Conservation (phyloP, 2,329 filamentous ascomycete species). For the Botrytis cinerea region DNA sequence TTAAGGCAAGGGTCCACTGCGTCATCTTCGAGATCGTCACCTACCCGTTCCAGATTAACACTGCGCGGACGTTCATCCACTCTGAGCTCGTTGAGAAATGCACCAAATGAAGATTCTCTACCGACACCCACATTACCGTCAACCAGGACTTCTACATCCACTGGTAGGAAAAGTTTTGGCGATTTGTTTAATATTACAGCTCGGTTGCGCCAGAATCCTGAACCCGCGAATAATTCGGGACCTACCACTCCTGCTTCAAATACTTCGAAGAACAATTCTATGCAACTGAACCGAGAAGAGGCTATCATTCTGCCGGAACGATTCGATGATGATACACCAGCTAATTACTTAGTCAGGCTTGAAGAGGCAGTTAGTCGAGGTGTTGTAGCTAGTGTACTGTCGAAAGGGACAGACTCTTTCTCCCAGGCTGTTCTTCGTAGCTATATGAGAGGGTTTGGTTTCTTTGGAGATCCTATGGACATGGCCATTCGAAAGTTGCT, state of each 20-base stretch:
- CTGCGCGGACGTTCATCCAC: slow-evolving; percentile 83
- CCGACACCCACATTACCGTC: slow-evolving; percentile 60
- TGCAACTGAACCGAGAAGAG: slow-evolving; percentile 71
- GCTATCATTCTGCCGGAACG: slow-evolving; percentile 72
- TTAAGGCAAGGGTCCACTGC: slow-evolving; percentile 61
- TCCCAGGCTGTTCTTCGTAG: slow-evolving; percentile 81
- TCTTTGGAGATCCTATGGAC: slow-evolving; percentile 96
- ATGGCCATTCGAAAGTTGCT: slow-evolving; percentile 95
- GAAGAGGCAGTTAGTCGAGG: slow-evolving; percentile 80
- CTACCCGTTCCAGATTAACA: slow-evolving; percentile 59
- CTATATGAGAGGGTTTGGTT: slow-evolving; percentile 92
- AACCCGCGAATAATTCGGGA: slow-evolving; percentile 69
- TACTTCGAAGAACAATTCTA: slow-evolving; percentile 78
- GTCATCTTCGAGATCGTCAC: slow-evolving; percentile 67
- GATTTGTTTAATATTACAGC: slow-evolving; percentile 77
- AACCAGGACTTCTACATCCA: slow-evolving; percentile 75
- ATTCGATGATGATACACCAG: slow-evolving; percentile 84
- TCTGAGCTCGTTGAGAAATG: slow-evolving; percentile 76
- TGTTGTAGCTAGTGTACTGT: slow-evolving; percentile 80
- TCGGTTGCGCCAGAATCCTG: slow-evolving; percentile 79
- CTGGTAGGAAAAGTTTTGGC: slow-evolving; percentile 90
- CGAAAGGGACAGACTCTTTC: slow-evolving; percentile 84
- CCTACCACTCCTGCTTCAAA: slow-evolving; percentile 69
- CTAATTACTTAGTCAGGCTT: slow-evolving; percentile 81
- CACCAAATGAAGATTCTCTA: slow-evolving; percentile 70